phyloP scores from a whole-genome alignment of 257 asterid species.

The Solanum corneliomulleri region DNA sequence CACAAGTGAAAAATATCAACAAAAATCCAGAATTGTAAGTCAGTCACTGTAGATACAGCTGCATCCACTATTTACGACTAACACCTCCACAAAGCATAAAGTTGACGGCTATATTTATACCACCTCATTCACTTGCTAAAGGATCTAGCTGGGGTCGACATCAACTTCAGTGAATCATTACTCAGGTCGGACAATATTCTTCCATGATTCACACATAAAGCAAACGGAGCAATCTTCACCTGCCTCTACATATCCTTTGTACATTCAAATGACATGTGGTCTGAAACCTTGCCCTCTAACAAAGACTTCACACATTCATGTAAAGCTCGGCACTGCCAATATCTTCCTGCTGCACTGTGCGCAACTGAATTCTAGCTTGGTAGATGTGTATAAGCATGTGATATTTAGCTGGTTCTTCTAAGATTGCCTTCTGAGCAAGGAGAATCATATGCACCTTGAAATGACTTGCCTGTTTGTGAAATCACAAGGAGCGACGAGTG shows the following conservation, averaged over 20 bases:
- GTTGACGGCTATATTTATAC: background rate
- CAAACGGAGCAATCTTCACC: background rate
- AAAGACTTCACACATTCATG: background rate
- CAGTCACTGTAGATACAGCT: background rate
- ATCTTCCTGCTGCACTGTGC: background rate
- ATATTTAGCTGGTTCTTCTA: background rate
- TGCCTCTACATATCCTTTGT: background rate
- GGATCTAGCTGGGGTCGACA: background rate
- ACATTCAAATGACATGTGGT: background rate
- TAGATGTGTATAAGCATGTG: background rate
- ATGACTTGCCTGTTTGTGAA: constrained; percentile 25
- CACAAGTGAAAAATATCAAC: background rate
- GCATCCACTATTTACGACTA: background rate
- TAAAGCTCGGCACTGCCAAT: background rate
- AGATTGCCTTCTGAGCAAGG: background rate
- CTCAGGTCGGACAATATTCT: background rate
- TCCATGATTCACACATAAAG: background rate
- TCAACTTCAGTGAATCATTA: background rate
- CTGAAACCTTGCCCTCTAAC: background rate
- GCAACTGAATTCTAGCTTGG: background rate
- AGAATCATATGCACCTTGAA: constrained; percentile 16
- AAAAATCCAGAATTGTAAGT: background rate
- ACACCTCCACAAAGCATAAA: background rate
- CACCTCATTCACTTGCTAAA: background rate
- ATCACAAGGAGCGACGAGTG: constrained; percentile 55